Percentiles rank a stretch among this genome's conserved stretches.
Conservation (phyloP, 169 alveolate genomes). For the Plasmodium gonderi region DNA sequence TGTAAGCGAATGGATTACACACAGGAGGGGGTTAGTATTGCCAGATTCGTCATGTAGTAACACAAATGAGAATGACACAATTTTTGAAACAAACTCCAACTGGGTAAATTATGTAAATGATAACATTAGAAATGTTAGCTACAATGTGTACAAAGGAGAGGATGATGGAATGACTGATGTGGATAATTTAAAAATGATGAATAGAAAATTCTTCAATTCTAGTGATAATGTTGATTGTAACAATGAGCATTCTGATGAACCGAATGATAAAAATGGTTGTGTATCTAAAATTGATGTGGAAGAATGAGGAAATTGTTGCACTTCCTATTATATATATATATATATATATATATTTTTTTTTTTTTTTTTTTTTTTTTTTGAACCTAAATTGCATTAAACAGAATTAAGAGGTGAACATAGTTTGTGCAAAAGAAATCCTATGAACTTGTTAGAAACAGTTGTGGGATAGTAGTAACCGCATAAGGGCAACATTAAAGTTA, state of each 20-base stretch:
- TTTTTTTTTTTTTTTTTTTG: too few relatives aligned
- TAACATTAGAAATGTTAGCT: not conserved
- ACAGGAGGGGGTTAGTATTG: constrained; percentile 49
- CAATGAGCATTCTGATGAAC: not conserved
- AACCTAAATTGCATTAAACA: constrained; percentile 44
- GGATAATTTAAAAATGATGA: not conserved
- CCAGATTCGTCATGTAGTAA: not conserved
- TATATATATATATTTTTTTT: too few relatives aligned
- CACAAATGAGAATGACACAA: not conserved
- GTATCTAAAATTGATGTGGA: constrained; percentile 30
- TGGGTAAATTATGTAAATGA: not conserved
- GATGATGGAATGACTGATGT: not conserved
- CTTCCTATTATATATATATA: too few relatives aligned
- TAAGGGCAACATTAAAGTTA: too few relatives aligned
- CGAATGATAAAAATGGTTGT: constrained; percentile 49
- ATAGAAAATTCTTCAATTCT: not conserved
- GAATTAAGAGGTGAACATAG: constrained; percentile 29
- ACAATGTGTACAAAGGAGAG: not conserved
- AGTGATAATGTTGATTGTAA: not conserved
- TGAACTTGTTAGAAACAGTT: too few relatives aligned
- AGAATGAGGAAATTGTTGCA: constrained; percentile 61
- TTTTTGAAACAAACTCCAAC: not conserved
- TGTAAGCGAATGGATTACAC: constrained; percentile 33
- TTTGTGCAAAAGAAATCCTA: too few relatives aligned
- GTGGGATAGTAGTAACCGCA: too few relatives aligned